Evolutionary conservation across 176 grass and related monocot genomes (phyloP).

Genomic region (Panicum miliaceum): DNA sequence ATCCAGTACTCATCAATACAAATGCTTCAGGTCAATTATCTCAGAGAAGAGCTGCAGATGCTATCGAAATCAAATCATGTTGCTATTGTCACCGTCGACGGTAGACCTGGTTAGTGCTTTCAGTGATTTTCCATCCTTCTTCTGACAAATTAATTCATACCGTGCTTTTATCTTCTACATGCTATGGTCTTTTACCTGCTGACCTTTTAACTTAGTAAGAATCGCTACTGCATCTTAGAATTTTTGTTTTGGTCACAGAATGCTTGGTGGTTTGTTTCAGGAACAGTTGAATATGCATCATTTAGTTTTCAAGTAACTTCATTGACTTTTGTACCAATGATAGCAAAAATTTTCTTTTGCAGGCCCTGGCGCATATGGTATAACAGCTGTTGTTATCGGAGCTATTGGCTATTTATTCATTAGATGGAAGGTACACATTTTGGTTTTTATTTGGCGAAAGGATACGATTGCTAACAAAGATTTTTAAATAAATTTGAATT

Average conservation of each 20-base stretch:
- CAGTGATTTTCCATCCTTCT: neutral
- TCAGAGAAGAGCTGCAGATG: constrained; percentile 61
- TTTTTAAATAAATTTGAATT: neutral
- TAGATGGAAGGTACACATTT: constrained; percentile 75
- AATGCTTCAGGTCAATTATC: constrained; percentile 58
- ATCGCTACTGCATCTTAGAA: neutral
- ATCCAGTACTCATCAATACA: neutral
- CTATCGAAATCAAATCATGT: constrained; percentile 43
- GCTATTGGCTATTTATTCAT: constrained; percentile 85
- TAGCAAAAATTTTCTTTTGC: constrained; percentile 10
- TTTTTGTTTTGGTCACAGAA: neutral
- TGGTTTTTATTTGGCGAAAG: constrained; percentile 2
- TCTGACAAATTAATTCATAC: neutral
- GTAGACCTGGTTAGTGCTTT: constrained; percentile 56
- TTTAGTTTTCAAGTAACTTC: neutral
- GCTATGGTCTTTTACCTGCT: neutral
- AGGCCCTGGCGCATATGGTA: constrained; percentile 60
- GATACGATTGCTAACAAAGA: neutral
- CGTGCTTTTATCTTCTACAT: neutral
- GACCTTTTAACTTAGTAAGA: neutral
- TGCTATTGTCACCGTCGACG: constrained; percentile 55
- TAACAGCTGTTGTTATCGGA: constrained; percentile 73
- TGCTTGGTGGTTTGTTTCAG: neutral
- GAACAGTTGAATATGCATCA: neutral
- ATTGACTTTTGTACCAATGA: constrained; percentile 1